Evolutionary conservation across 495 filamentous ascomycete genomes (phyloP), one percentile per base, ranked within the genome.

Genomic region (Daldinia grandis): DNA sequence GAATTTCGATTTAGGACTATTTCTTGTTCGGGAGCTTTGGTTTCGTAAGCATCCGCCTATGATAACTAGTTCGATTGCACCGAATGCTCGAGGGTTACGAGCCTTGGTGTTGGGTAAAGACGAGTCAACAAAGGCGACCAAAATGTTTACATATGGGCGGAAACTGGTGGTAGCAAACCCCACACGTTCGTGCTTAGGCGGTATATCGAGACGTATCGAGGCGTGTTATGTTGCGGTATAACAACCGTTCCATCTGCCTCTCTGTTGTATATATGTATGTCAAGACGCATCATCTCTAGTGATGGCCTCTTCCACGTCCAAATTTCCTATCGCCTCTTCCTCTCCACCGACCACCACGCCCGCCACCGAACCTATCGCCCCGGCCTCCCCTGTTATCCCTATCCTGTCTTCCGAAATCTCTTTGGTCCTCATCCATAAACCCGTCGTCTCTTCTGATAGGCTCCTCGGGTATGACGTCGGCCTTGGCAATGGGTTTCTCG

Each of bases 401-500:
- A 76, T 77, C 87, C 78, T 71, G 82, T 68, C 60, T 82, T 75
- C 62, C 84, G 79, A 69, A 85, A 76, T 77, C 79, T 79, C 78
- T 62, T 70, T 74, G 83, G 81, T 82, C 78, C 80, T 84, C 74
- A 79, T 86, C 78, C 81, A 77, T 61, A 42, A 28, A 81, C 1
- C 12, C 19, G 24, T 86, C 72, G 77, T 85, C 81, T 82, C 90
- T 79, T 80, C 86, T 61, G 74, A 83, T 73, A 78, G 83, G 79
- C 82, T 88, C 78, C 76, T 80, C 76, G 80, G 85, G 76, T 80
- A 87, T 37, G 72, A 85, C 81, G 33, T 89, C 88, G 30, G 85
- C 70, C 76, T 90, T 87, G 14, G 91, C 86, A 30, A 88, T 87
- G 5, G 94, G 93, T 73, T 87, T 88, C 69, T 90, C 88, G 65